phyloP scores from a whole-genome alignment of 2,329 filamentous ascomycete species.

The Aspergillus aculeatinus region DNA sequence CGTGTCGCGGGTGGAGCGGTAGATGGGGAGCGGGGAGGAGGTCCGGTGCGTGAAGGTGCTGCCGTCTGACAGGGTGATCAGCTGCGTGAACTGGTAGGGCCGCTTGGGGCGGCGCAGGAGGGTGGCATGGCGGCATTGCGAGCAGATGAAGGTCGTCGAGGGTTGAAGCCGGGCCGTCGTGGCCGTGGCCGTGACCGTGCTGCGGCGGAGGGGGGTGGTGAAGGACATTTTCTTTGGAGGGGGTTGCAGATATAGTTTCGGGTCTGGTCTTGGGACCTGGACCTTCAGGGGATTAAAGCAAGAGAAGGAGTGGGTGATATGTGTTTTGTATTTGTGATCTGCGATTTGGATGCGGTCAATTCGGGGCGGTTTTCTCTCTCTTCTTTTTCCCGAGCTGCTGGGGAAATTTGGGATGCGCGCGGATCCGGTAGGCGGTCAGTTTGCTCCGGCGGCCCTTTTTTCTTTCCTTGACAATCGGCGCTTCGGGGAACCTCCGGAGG shows the following conservation, averaged over 20 bases:
- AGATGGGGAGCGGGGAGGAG: constrained; percentile 55
- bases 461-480: neutral
- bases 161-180: constrained; percentile 22
- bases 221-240: constrained; percentile 31
- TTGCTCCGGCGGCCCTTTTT: constrained; percentile 15
- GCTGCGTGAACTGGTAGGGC: constrained; percentile 96
- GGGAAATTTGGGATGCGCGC: constrained; percentile 27
- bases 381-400: constrained; percentile 27
- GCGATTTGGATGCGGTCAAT: constrained; percentile 7
- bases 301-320: neutral
- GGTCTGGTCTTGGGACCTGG: too few species aligned
- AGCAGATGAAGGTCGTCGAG: constrained; percentile 47
- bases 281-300: neutral
- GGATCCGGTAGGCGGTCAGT: constrained; percentile 34
- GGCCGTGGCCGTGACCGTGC: constrained; percentile 33
- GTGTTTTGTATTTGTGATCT: constrained; percentile 9
- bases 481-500: neutral
- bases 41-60: constrained; percentile 64
- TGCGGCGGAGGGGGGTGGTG: constrained; percentile 38
- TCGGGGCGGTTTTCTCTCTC: constrained; percentile 11
- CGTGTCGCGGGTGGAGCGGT: constrained; percentile 72
- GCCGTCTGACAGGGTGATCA: constrained; percentile 89
- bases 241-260: too few species aligned
- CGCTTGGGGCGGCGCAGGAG: constrained; percentile 84
- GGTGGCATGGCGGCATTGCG: constrained; percentile 75